phyloP scores from a whole-genome alignment of 164 flowering plant species.

The Euptelea pleiosperma region DNA sequence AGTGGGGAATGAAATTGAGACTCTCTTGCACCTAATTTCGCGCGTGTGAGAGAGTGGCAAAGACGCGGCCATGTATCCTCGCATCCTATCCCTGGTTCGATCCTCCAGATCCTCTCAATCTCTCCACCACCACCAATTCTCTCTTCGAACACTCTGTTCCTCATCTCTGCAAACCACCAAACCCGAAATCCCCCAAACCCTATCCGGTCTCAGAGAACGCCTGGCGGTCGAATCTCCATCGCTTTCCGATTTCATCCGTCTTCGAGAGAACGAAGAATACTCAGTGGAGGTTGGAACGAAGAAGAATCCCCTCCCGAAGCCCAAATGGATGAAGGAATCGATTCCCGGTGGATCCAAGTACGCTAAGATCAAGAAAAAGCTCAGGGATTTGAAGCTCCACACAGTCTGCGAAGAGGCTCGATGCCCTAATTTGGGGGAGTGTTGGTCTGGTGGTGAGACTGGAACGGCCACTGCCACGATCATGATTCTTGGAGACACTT shows the following conservation, averaged over 20 bases:
- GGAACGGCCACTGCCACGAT: conserved; percentile 38
- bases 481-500: conserved; percentile 37
- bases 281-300: conserved; percentile 33
- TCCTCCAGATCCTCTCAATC: conserved; percentile 10
- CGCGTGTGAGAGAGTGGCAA: too few relatives aligned
- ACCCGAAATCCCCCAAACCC: conserved; percentile 17
- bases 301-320: conserved; percentile 36
- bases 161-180: conserved; percentile 10
- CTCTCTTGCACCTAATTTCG: too few relatives aligned
- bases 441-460: conserved; percentile 39
- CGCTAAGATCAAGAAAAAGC: conserved; percentile 26
- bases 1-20: too few relatives aligned
- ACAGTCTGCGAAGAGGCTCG: conserved; percentile 36
- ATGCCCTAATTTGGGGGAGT: conserved; percentile 34
- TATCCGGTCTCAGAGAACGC: conserved; percentile 23
- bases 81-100: conserved; percentile 5
- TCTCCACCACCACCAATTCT: not conserved
- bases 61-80: conserved; percentile 20
- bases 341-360: conserved; percentile 34
- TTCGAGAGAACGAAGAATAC: conserved; percentile 21
- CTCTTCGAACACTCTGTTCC: conserved; percentile 1
- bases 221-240: conserved; percentile 23
- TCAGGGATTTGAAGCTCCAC: conserved; percentile 30
- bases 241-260: conserved; percentile 25
- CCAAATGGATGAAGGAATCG: conserved; percentile 36